phyloP scores from a whole-genome alignment of 2,329 filamentous ascomycete genomes.

The Fusarium oxysporum region DNA sequence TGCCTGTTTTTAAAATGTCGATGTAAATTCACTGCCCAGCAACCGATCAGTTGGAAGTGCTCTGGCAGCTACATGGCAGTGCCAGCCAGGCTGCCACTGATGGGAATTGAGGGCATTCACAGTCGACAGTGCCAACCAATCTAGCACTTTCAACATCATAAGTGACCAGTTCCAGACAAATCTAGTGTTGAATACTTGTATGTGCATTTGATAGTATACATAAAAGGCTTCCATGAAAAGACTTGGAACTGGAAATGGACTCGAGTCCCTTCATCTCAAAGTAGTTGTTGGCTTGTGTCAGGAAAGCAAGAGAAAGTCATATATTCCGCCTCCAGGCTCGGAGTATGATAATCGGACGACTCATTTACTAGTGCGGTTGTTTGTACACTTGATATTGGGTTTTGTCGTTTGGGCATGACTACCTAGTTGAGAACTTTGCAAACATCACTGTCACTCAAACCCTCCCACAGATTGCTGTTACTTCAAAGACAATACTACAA shows the following conservation, averaged over 20 bases:
- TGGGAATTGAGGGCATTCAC: conserved; percentile 33
- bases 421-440: background rate
- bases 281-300: background rate
- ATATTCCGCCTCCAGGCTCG: background rate
- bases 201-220: background rate
- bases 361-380: background rate
- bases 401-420: background rate
- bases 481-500: background rate
- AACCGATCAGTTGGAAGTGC: background rate
- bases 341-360: too few relatives aligned
- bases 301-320: background rate
- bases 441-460: background rate
- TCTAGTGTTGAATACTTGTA: background rate
- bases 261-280: background rate
- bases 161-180: background rate
- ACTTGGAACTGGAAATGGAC: background rate
- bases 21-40: background rate
- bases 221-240: background rate
- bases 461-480: background rate
- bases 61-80: conserved; percentile 19
- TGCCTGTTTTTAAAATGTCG: background rate
- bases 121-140: background rate
- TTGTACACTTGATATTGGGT: background rate
- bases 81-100: conserved; percentile 2
- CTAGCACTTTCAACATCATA: background rate